Base-by-base conservation (phyloP, 305 asterid species). In the Fraxinus baroniana region DNA sequence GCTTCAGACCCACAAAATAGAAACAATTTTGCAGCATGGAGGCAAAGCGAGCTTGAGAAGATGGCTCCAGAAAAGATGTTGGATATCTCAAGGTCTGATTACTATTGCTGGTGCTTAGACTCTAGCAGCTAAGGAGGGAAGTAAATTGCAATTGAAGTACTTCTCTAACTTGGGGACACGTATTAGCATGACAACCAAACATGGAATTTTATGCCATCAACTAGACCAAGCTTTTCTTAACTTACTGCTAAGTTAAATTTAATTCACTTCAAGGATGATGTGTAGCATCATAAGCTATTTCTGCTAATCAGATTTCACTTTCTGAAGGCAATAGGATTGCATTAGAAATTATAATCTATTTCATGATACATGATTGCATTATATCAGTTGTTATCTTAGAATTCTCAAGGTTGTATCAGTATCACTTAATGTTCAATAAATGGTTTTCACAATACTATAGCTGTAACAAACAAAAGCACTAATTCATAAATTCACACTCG, bases 91-190 rank as follows among this genome's bases (percentile, higher is more conserved):
- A 89, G 97, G 87, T 90, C 97, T 30, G 98, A 95, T 84, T 95
- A 92, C 80, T 91, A 88, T 80, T 95, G 98, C 86, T 93, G 98
- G 98, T 95, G 98, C 90, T 68, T 91, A 80, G 98, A 95, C 78
- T 83, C 94, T 83, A 82, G 84, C 84, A 84, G 83, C 72, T 85
- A 37, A 81, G 26, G 66, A 60, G 2, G 71, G 30, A 22, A 62
- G 71, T 22, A 1, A 62, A 62, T 9, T 62, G 71, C 71, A 22
- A 62, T 62, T 62, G 32, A 62, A 62, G 32, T 20, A 7, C 71
- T 62, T 62, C 32, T 62, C 71, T 22, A 8, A 62, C 13, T 62
- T 62, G 32, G 15, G 4, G 5, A 1, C 32, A 18, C 30, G 2
- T 7, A 62, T 22, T 62, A 20, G 71, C 71, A 62, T 62, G 28